Conservation (phyloP, 2,329 filamentous ascomycete species). For the Aspergillus fumigatiaffinis region DNA sequence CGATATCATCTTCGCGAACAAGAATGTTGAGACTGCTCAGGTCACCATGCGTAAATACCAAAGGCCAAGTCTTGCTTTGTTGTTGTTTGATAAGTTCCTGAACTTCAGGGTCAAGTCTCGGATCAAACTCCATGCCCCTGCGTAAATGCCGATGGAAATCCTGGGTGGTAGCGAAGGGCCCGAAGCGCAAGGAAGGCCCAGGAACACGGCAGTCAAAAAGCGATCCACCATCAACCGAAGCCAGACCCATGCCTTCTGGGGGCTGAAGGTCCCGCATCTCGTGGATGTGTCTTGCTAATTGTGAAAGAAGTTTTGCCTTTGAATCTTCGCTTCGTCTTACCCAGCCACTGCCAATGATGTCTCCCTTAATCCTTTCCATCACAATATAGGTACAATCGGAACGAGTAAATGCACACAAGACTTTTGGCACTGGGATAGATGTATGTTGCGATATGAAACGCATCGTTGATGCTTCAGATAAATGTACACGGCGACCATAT, state of each 20-base stretch:
- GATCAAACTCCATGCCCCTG: conserved; percentile 25
- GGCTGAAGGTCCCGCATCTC: conserved; percentile 30
- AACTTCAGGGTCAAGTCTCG: conserved; percentile 19
- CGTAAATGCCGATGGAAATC: conserved; percentile 39
- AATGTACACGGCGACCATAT: conserved; percentile 20
- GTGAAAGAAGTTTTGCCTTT: conserved; percentile 33
- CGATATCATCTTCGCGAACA: conserved; percentile 36
- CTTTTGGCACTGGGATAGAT: conserved; percentile 37
- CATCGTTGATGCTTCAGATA: conserved; percentile 35
- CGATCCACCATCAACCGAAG: conserved; percentile 29
- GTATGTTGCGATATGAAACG: conserved; percentile 35
- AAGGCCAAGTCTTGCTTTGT: conserved; percentile 21
- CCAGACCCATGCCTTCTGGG: conserved; percentile 21
- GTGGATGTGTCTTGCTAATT: conserved; percentile 24
- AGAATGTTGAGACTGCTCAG: conserved; percentile 40
- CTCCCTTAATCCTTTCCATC: conserved; percentile 40
- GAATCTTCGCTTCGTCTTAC: conserved; percentile 26
- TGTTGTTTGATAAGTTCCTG: conserved; percentile 35
- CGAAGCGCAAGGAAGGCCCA: conserved; percentile 24
- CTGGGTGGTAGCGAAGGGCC: conserved; percentile 29
- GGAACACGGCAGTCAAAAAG: conserved; percentile 29
- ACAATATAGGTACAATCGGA: conserved; percentile 33
- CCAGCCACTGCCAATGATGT: conserved; percentile 33
- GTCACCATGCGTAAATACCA: conserved; percentile 51
- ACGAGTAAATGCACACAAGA: conserved; percentile 34